Evolutionary conservation across 768 basidiomycete genomes (phyloP).

Genomic region (Mycena galericulata): DNA sequence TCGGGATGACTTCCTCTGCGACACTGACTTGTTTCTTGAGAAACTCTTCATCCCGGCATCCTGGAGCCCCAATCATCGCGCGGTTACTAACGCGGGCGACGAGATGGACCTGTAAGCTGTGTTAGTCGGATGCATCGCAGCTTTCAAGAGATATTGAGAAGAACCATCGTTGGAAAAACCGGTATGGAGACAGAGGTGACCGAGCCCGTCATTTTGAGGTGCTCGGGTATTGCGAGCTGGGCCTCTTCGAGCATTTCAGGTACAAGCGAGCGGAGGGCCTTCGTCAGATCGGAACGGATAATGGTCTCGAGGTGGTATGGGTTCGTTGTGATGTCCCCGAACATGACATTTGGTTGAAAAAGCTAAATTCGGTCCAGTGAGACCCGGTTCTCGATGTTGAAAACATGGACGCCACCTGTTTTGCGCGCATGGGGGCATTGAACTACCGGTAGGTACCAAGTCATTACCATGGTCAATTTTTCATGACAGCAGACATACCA

Average conservation of each 20-base stretch:
- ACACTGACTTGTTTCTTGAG: constrained; percentile 31
- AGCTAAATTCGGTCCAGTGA: neutral
- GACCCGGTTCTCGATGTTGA: neutral
- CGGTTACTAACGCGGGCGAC: constrained; percentile 35
- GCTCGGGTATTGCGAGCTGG: constrained; percentile 23
- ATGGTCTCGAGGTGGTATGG: constrained; percentile 29
- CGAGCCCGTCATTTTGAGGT: constrained; percentile 11
- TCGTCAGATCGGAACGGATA: constrained; percentile 33
- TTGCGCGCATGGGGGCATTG: constrained; percentile 23
- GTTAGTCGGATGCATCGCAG: neutral
- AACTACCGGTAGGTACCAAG: neutral
- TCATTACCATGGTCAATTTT: neutral
- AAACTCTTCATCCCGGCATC: constrained; percentile 35
- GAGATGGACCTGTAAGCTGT: neutral
- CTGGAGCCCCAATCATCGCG: constrained; percentile 34
- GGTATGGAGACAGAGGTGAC: constrained; percentile 18
- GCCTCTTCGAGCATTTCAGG: constrained; percentile 34
- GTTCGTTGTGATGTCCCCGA: constrained; percentile 26
- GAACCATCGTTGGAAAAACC: constrained; percentile 31
- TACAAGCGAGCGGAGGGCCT: constrained; percentile 24
- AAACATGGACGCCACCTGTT: constrained; percentile 4
- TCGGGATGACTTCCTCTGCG: constrained; percentile 28
- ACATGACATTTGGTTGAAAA: constrained; percentile 25
- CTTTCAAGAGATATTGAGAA: too few species aligned
- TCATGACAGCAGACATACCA: constrained; percentile 17